Evolutionary conservation across 306 rosid genomes (phyloP).

Genomic region (Prunus campanulata): DNA sequence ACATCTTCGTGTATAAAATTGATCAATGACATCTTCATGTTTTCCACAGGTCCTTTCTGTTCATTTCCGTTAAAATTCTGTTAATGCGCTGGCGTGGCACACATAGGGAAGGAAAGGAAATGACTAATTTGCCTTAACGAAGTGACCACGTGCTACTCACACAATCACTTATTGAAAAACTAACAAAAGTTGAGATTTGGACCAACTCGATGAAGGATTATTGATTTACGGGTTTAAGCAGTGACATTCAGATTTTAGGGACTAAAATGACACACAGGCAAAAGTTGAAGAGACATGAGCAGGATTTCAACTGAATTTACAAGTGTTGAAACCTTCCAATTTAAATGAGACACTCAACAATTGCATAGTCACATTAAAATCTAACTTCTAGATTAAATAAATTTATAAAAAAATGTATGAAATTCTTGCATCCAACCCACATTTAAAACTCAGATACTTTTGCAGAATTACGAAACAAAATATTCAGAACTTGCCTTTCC

Average conservation of each 20-base stretch:
- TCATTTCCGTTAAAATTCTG: no score
- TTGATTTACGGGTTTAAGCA: background rate
- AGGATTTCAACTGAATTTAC: background rate
- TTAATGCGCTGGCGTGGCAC: no score
- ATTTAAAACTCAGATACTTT: background rate
- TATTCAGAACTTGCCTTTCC: constrained; percentile 57
- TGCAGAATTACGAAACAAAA: constrained; percentile 21
- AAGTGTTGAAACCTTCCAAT: background rate
- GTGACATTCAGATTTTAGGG: background rate
- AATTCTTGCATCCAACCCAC: constrained; percentile 8
- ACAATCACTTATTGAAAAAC: no score
- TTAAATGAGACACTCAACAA: background rate
- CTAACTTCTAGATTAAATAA: background rate
- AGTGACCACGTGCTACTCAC: no score
- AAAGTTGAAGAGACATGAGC: background rate
- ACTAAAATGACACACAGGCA: background rate
- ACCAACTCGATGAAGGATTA: no score
- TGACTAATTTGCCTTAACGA: no score
- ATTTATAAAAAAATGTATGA: background rate
- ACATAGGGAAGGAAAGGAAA: no score
- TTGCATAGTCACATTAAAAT: background rate
- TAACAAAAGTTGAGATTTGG: no score
- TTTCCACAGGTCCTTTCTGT: no score
- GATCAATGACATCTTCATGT: no score
- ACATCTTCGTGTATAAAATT: no score